Conservation (phyloP, 192 early-diverging fungal genomes). For the Backusella morwellensis region DNA sequence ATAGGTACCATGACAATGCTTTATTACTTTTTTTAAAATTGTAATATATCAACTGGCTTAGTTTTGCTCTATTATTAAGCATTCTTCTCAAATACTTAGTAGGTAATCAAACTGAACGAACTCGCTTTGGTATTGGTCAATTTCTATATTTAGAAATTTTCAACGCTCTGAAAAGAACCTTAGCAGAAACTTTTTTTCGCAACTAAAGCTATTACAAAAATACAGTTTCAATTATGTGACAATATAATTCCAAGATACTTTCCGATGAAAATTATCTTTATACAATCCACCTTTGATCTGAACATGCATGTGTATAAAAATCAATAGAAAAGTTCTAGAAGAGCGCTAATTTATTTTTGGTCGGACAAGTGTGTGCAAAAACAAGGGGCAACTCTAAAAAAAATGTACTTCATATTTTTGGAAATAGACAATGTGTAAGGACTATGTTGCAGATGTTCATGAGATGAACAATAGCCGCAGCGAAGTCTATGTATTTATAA, state of each 20-base stretch:
- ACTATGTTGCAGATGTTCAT: not conserved
- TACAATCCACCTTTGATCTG: not conserved
- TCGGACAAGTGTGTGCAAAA: not conserved
- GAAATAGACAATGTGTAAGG: constrained; percentile 1
- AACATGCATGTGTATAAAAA: not conserved
- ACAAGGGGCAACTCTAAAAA: not conserved
- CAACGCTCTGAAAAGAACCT: not conserved
- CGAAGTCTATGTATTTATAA: not conserved
- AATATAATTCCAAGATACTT: not conserved
- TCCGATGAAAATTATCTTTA: not conserved
- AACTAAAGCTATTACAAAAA: not conserved
- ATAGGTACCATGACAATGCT: not conserved
- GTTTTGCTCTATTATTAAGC: not conserved
- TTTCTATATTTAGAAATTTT: not conserved
- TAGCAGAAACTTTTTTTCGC: not conserved
- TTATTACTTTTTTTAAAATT: not conserved
- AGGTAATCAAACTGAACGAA: not conserved
- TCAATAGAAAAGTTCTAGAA: not conserved
- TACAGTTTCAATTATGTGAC: not conserved
- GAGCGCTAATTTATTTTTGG: not conserved
- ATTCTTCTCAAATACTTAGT: not conserved
- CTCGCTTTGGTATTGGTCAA: not conserved
- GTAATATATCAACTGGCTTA: not conserved
- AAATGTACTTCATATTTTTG: not conserved
- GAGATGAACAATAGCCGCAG: not conserved